phyloP scores from a whole-genome alignment of 2,329 filamentous ascomycete genomes.

The Xenoacremonium recifei region DNA sequence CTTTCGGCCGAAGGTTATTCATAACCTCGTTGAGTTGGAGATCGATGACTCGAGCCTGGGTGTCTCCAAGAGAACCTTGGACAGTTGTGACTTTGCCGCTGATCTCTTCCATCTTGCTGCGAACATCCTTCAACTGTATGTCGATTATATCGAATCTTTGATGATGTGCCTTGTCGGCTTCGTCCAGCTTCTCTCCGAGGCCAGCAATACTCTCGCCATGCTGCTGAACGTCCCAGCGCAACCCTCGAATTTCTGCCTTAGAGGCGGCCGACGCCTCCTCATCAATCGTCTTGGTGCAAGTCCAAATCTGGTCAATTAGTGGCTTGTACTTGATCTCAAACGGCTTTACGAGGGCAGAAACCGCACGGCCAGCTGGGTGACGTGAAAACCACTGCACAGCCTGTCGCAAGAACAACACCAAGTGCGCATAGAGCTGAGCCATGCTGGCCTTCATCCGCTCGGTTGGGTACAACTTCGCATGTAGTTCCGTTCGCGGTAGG shows the following conservation, averaged over 20 bases:
- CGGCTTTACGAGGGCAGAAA: constrained; percentile 3
- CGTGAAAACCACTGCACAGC: constrained; percentile 3
- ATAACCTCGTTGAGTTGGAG: background rate
- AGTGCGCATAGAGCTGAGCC: constrained; percentile 3
- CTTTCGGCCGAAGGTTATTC: background rate
- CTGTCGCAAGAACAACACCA: constrained; percentile 3
- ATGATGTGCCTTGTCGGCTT: too few species aligned
- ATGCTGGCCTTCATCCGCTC: constrained; percentile 2
- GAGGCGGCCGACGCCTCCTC: background rate
- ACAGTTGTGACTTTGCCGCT: too few species aligned
- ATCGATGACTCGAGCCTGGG: background rate
- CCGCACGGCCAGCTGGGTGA: background rate
- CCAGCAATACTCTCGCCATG: too few species aligned
- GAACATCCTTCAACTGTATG: too few species aligned
- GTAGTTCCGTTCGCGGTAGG: constrained; percentile 1
- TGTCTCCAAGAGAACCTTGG: too few species aligned
- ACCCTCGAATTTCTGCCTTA: background rate
- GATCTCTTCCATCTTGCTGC: too few species aligned
- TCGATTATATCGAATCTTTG: too few species aligned
- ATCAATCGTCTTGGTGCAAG: constrained; percentile 1
- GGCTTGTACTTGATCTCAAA: constrained; percentile 3
- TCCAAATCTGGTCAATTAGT: background rate
- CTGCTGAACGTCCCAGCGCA: too few species aligned
- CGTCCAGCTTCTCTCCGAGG: too few species aligned
- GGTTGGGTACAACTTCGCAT: constrained; percentile 4